Evolutionary conservation across 352 stramenopile genomes (phyloP).

Genomic region (Phytophthora cactorum): DNA sequence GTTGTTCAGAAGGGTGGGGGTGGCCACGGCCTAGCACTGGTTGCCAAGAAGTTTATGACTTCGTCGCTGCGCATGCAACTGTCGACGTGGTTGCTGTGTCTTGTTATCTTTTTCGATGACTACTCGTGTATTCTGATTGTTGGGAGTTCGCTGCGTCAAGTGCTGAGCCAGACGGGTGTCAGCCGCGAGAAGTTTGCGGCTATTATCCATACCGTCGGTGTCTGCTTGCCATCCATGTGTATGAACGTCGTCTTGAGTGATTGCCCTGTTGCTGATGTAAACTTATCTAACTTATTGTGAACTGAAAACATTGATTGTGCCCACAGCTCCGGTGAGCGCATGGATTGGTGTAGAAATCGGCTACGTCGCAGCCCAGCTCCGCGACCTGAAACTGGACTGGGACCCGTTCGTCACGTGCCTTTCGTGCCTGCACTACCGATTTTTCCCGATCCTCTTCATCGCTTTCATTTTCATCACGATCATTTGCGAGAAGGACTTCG

Average conservation of each 20-base stretch:
- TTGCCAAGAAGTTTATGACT: constrained; percentile 85
- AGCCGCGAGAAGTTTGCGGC: constrained; percentile 90
- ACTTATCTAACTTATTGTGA: constrained; percentile 4
- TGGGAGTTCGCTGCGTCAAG: constrained; percentile 84
- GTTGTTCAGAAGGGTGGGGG: constrained; percentile 91
- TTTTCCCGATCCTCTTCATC: constrained; percentile 91
- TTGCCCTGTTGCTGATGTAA: background rate
- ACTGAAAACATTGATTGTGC: background rate
- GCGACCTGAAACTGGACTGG: constrained; percentile 81
- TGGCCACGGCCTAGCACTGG: constrained; percentile 79
- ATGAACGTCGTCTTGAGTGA: constrained; percentile 18
- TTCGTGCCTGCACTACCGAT: constrained; percentile 85
- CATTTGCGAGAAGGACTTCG: constrained; percentile 89
- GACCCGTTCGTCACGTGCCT: constrained; percentile 89
- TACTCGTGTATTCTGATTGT: constrained; percentile 93
- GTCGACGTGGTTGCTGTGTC: constrained; percentile 81
- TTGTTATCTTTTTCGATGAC: constrained; percentile 94
- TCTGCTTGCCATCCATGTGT: constrained; percentile 89
- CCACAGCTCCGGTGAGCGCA: constrained; percentile 79
- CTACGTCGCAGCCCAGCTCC: constrained; percentile 82
- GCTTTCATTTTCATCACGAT: constrained; percentile 92
- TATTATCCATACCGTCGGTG: constrained; percentile 90
- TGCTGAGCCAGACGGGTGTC: constrained; percentile 83
- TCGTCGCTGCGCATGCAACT: constrained; percentile 85
- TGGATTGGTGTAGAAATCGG: constrained; percentile 92